Percentiles rank a stretch among this genome's conserved stretches.
phyloP scores from a whole-genome alignment of 192 early-diverging fungal species.

The Rhizophlyctis rosea region DNA sequence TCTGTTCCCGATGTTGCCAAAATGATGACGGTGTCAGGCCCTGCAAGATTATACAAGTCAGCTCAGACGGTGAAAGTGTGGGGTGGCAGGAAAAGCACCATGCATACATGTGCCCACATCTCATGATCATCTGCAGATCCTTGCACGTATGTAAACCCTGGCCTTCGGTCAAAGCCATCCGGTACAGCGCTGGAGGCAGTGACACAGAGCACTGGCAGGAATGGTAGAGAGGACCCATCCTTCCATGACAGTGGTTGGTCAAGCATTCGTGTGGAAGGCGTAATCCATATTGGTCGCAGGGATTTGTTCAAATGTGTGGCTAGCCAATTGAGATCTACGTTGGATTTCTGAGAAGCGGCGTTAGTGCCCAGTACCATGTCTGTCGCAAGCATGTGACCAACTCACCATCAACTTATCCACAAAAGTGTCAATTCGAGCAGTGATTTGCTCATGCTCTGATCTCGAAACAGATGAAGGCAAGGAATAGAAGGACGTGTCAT shows the following conservation, averaged over 20 bases:
- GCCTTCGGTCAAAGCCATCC: constrained; percentile 41
- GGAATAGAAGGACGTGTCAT: constrained; percentile 64
- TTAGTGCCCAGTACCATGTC: not conserved
- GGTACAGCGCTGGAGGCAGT: constrained; percentile 65
- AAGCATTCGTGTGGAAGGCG: constrained; percentile 53
- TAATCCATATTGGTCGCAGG: constrained; percentile 81
- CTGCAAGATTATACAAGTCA: constrained; percentile 16
- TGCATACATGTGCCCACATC: constrained; percentile 62
- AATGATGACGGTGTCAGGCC: constrained; percentile 63
- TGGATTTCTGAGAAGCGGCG: not conserved
- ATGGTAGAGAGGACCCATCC: constrained; percentile 31
- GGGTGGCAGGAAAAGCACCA: no score
- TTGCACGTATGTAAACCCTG: constrained; percentile 77
- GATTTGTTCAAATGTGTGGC: constrained; percentile 51
- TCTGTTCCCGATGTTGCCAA: constrained; percentile 48
- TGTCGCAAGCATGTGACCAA: no score
- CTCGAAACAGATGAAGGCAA: constrained; percentile 57
- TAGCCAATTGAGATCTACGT: constrained; percentile 21
- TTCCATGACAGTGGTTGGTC: constrained; percentile 14
- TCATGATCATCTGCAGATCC: constrained; percentile 90
- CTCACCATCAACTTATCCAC: constrained; percentile 48
- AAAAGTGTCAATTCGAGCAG: constrained; percentile 52
- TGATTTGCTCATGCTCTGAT: constrained; percentile 74
- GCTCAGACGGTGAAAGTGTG: no score
- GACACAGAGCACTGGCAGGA: constrained; percentile 75